Conservation (phyloP, 169 alveolate species). For the Plasmodium billcollinsi region DNA sequence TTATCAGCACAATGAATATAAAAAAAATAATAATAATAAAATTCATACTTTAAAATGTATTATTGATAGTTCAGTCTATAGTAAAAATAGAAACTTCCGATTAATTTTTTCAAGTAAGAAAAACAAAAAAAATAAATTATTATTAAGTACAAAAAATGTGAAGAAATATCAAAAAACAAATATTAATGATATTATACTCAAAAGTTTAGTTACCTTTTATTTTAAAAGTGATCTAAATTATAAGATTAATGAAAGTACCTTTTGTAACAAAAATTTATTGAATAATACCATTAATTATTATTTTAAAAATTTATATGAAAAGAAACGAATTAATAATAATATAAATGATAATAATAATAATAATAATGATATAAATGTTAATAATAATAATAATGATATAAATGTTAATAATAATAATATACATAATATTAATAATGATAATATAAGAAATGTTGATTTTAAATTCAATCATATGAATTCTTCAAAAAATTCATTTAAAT, state of each 20-base stretch:
- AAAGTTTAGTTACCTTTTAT: slow-evolving; percentile 60
- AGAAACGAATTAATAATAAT: background rate
- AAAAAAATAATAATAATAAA: background rate
- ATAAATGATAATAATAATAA: background rate
- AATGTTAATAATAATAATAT: background rate
- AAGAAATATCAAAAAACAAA: slow-evolving; percentile 42
- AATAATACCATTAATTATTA: too few relatives aligned
- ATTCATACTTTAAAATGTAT: slow-evolving; percentile 41
- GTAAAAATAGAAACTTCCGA: slow-evolving; percentile 72
- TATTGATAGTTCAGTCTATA: slow-evolving; percentile 73
- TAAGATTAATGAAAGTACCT: slow-evolving; percentile 18
- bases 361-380: background rate
- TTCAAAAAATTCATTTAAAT: background rate
- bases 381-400: background rate
- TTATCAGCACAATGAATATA: background rate
- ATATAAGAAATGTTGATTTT: too few relatives aligned
- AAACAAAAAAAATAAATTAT: slow-evolving; percentile 55
- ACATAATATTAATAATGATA: background rate
- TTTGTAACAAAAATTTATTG: slow-evolving; percentile 1
- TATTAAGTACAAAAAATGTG: slow-evolving; percentile 40
- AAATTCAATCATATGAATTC: too few relatives aligned
- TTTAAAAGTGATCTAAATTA: slow-evolving; percentile 12
- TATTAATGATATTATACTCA: slow-evolving; percentile 35
- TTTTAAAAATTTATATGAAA: background rate
- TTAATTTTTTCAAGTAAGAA: slow-evolving; percentile 76